Conservation (phyloP, 2,329 filamentous ascomycete species). For the Botrytis elliptica region DNA sequence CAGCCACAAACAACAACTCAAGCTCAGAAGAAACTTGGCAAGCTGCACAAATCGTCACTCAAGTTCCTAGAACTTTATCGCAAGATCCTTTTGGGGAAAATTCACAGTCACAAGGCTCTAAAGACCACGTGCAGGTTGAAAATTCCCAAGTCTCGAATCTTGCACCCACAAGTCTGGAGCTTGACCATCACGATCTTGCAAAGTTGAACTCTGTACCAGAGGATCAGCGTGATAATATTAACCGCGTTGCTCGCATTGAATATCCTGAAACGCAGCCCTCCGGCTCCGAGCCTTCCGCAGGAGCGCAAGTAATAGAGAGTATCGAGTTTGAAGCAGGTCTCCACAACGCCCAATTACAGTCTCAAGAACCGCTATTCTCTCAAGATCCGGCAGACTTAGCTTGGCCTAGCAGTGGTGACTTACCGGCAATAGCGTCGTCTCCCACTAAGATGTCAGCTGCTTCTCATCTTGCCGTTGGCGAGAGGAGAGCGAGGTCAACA, state of each 20-base stretch:
- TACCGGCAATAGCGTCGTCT: background rate
- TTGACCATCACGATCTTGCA: background rate
- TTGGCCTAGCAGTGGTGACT: background rate
- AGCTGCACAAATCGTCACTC: constrained; percentile 23
- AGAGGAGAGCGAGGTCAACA: constrained; percentile 10
- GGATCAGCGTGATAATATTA: background rate
- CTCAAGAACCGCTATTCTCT: background rate
- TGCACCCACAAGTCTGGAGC: background rate
- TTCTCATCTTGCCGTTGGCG: constrained; percentile 4
- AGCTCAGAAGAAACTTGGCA: constrained; percentile 25
- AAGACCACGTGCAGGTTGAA: constrained; percentile 11
- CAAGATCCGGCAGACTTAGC: background rate
- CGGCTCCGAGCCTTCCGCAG: background rate
- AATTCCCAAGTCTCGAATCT: constrained; percentile 1
- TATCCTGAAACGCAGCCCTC: background rate
- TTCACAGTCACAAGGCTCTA: background rate
- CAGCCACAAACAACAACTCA: constrained; percentile 11
- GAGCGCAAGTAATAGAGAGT: constrained; percentile 5
- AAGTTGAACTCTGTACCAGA: background rate
- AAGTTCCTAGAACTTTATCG: constrained; percentile 1
- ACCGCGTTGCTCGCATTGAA: background rate
- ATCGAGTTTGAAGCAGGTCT: constrained; percentile 3
- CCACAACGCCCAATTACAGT: background rate
- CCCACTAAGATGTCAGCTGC: background rate
- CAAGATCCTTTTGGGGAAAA: background rate